phyloP scores from a whole-genome alignment of 805 yeast species.

The Yarrowia osloensis region DNA sequence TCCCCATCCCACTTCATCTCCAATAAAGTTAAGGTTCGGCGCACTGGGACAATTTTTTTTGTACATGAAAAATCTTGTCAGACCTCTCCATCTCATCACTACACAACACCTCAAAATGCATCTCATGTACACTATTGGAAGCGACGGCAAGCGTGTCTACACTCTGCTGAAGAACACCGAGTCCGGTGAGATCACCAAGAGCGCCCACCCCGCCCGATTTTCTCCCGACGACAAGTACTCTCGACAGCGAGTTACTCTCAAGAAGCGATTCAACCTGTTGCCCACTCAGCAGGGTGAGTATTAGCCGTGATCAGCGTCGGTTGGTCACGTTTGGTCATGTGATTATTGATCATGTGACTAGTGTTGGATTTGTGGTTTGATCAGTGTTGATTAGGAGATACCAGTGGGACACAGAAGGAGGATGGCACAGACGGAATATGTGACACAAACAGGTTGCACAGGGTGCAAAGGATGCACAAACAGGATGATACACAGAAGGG shows the following conservation, averaged over 20 bases:
- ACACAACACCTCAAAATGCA: constrained; percentile 61
- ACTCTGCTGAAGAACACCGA: constrained; percentile 82
- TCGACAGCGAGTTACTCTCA: constrained; percentile 96
- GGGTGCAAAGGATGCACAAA: not conserved
- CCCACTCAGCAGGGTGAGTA: constrained; percentile 68
- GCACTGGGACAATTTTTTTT: constrained; percentile 28
- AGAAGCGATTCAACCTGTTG: constrained; percentile 87
- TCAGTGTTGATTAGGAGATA: too few species aligned
- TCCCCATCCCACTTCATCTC: too few species aligned
- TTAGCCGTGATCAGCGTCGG: too few species aligned
- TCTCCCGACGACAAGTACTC: constrained; percentile 99
- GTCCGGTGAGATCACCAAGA: constrained; percentile 91
- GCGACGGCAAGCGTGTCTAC: constrained; percentile 94
- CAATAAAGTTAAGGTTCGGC: constrained; percentile 8
- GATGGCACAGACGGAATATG: too few species aligned
- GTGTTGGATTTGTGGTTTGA: not conserved
- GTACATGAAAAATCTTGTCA: not conserved
- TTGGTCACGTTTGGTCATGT: not conserved
- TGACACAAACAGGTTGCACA: not conserved
- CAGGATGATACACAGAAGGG: too few species aligned
- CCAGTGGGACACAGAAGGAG: not conserved
- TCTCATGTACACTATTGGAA: constrained; percentile 95
- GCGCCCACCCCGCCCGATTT: constrained; percentile 99
- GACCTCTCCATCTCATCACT: not conserved
- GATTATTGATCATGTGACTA: not conserved